Conservation (phyloP, 176 grass and related monocot species). For the Thinopyrum elongatum region DNA sequence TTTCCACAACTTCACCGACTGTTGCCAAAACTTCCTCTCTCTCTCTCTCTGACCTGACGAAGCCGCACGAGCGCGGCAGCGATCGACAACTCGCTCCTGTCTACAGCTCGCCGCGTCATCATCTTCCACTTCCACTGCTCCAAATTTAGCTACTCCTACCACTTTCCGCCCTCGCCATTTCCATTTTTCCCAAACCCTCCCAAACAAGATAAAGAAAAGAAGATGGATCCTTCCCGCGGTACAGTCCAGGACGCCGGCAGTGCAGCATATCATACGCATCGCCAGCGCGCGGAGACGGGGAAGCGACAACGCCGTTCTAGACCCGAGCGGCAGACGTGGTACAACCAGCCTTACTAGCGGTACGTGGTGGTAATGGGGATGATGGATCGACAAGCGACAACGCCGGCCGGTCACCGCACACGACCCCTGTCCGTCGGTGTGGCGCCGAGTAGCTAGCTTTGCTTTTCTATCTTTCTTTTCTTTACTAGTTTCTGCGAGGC, state of each 20-base stretch:
- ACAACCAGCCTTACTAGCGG: not conserved
- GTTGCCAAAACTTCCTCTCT: not conserved
- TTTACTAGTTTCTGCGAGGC: not conserved
- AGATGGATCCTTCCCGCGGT: not conserved
- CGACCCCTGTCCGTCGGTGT: conserved; percentile 26
- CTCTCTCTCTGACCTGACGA: not conserved
- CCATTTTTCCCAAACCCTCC: not conserved
- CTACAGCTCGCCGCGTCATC: not conserved
- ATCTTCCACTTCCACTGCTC: not conserved
- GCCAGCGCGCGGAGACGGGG: not conserved
- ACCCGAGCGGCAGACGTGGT: not conserved
- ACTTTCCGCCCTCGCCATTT: not conserved
- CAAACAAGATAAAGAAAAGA: not conserved
- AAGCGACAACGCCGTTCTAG: conserved; percentile 31
- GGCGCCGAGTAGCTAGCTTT: not conserved
- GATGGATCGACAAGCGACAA: conserved; percentile 14
- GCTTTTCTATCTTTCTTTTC: not conserved
- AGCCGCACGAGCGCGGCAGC: not conserved
- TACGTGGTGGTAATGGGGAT: not conserved
- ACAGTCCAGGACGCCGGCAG: not conserved
- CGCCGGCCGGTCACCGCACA: conserved; percentile 42
- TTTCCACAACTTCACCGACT: not conserved
- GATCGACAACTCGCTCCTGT: not conserved
- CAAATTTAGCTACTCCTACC: not conserved
- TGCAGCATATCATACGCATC: not conserved